Conservation (phyloP, 2,329 filamentous ascomycete species). For the Aspergillus sp. region DNA sequence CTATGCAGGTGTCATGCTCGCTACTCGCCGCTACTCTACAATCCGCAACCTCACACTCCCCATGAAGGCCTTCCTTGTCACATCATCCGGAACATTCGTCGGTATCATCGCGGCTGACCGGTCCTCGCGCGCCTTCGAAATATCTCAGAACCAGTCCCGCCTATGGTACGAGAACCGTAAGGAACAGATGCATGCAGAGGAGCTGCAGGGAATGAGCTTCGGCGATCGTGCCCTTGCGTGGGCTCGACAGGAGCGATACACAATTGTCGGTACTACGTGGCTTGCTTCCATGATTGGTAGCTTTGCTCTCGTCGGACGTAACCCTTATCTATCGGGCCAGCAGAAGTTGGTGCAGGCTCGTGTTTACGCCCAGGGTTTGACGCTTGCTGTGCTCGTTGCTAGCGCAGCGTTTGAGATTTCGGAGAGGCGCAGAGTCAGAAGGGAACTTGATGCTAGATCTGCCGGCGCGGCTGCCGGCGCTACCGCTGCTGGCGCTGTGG, state of each 20-base stretch:
- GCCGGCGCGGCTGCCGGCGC: slow-evolving; percentile 79
- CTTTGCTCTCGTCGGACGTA: slow-evolving; percentile 73
- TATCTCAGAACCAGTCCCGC: slow-evolving; percentile 64
- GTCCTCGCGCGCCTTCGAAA: slow-evolving; percentile 70
- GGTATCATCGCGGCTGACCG: slow-evolving; percentile 86
- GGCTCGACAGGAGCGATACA: slow-evolving; percentile 79
- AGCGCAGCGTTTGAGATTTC: slow-evolving; percentile 78
- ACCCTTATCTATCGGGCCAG: slow-evolving; percentile 68
- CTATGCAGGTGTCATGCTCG: slow-evolving; percentile 64
- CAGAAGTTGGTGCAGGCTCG: slow-evolving; percentile 94
- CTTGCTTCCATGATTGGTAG: slow-evolving; percentile 74
- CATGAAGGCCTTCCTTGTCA: slow-evolving; percentile 86
- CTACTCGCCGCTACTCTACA: slow-evolving; percentile 69
- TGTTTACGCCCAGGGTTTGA: slow-evolving; percentile 90
- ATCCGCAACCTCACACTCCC: slow-evolving; percentile 83
- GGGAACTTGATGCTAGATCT: slow-evolving; percentile 52
- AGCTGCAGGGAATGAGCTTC: slow-evolving; percentile 56
- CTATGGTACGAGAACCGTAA: slow-evolving; percentile 65
- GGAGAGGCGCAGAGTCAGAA: slow-evolving; percentile 72
- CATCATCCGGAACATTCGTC: slow-evolving; percentile 76
- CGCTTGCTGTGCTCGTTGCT: slow-evolving; percentile 77
- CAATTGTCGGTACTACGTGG: slow-evolving; percentile 81
- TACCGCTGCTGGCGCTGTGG: slow-evolving; percentile 75
- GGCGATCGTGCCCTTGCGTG: slow-evolving; percentile 67
- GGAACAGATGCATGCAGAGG: slow-evolving; percentile 55